Conservation (phyloP, 2,329 filamentous ascomycete species). For the Stachybotrys chlorohalonatus region DNA sequence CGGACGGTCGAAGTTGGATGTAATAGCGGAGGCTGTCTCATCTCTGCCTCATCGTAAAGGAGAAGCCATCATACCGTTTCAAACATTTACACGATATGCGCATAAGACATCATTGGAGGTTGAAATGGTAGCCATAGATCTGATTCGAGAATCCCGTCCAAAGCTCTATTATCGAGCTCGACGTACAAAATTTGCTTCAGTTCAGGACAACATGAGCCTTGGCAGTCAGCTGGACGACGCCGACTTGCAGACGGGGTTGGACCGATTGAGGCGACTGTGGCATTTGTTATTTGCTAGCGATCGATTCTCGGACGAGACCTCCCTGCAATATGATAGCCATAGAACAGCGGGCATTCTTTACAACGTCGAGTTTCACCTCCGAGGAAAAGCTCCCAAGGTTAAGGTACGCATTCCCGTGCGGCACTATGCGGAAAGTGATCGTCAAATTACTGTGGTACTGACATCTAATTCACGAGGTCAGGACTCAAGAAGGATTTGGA, state of each 20-base stretch:
- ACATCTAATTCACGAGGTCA: not conserved
- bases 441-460: not conserved
- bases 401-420: slow-evolving; percentile 25
- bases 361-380: slow-evolving; percentile 18
- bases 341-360: slow-evolving; percentile 24
- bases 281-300: slow-evolving; percentile 5
- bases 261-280: slow-evolving; percentile 10
- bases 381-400: slow-evolving; percentile 9
- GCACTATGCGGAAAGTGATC: slow-evolving; percentile 17
- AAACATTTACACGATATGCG: not conserved
- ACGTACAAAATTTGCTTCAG: slow-evolving; percentile 17
- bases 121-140: slow-evolving; percentile 24
- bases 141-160: slow-evolving; percentile 19
- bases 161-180: slow-evolving; percentile 26
- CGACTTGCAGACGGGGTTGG: slow-evolving; percentile 5
- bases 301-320: slow-evolving; percentile 3
- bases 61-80: not conserved
- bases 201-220: slow-evolving; percentile 15
- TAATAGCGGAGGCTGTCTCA: slow-evolving; percentile 10
- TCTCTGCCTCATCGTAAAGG: slow-evolving; percentile 3
- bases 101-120: slow-evolving; percentile 2
- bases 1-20: slow-evolving; percentile 1
- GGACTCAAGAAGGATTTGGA: not conserved
- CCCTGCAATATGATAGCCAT: slow-evolving; percentile 12
- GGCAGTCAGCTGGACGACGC: slow-evolving; percentile 6